These are phyloP conservation scores for Prunus fruticosa DNA, from an alignment of 306 rosid genomes.

Conservation along the genomic window DNA sequence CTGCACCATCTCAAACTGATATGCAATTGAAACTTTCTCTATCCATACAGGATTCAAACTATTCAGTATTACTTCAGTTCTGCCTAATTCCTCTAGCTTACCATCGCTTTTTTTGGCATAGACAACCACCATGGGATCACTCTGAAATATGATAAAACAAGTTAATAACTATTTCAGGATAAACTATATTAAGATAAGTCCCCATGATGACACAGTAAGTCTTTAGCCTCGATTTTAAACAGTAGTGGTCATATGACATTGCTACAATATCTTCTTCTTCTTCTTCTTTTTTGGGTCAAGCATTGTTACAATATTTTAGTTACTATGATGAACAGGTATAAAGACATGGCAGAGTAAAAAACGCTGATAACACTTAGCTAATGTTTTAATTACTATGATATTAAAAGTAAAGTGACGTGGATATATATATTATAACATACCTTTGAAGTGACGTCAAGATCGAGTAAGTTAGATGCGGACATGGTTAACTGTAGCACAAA, in stretches of 20 bases:
- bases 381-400: too few relatives aligned
- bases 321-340: background rate
- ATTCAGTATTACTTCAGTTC: constrained; percentile 80
- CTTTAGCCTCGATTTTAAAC: background rate
- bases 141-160: constrained; percentile 19
- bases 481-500: constrained; percentile 60
- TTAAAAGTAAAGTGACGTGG: too few relatives aligned
- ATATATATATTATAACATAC: constrained; percentile 7
- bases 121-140: constrained; percentile 84
- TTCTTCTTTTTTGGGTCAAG: too few relatives aligned
- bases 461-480: constrained; percentile 58
- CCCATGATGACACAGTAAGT: too few relatives aligned
- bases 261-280: background rate
- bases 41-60: constrained; percentile 74
- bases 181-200: background rate
- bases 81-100: constrained; percentile 66
- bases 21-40: constrained; percentile 57
- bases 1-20: constrained; percentile 80
- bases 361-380: background rate
- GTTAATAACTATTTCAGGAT: background rate
- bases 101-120: constrained; percentile 53
- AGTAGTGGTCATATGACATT: background rate
- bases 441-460: constrained; percentile 49
- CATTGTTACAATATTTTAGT: background rate
- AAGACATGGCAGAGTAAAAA: too few relatives aligned